Base-by-base conservation (phyloP, 768 basidiomycete genomes). In the Postia placenta region DNA sequence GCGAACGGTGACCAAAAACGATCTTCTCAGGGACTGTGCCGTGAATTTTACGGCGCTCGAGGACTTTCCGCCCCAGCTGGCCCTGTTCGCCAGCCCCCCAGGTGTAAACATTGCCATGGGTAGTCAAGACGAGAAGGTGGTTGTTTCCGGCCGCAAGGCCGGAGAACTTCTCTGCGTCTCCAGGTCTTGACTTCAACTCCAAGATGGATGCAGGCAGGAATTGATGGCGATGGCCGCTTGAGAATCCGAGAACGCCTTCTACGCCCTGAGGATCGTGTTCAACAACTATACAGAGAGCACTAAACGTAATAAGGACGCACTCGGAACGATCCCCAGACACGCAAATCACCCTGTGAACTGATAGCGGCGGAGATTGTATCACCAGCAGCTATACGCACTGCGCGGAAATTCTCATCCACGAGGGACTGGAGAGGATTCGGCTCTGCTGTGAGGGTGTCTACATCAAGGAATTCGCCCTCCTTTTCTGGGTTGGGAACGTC, bases 71-170 rank as follows among this genome's bases (percentile, higher is more conserved):
- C 40, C 95, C 95, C 26, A 98, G 82, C 57, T 95, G 92, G 44
- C 84, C 80, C 60, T 93, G 85, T 63, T 95, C 89, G 42, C 91
- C 90, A 35, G 88, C 87, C 9, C 95, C 95, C 81, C 90, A 90
- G 4, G 89, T 81, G 60, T 87, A 91, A 47, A 98, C 80, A 57
- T 82, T 80, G 7, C 95, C 95, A 48, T 87, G 85, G 0, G 85
- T 87, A 3, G 92, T 95, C 30, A 97, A 74, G 11, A 92, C 87
- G 48, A 98, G 69, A 22, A 96, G 74, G 64, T 97, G 95, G 59
- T 98, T 93, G 64, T 79, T 79, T 19, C 95, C 95, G 25, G 86
- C 81, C 3, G 80, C 87, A 47, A 93, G 77, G 14, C 84, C 73
- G 9, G 81, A 78, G 27, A 88, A 84, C 56, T 83, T 86, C 61